Evolutionary conservation across 1,284 basidiomycete genomes (phyloP).

Genomic region (Coriolopsis trogii): DNA sequence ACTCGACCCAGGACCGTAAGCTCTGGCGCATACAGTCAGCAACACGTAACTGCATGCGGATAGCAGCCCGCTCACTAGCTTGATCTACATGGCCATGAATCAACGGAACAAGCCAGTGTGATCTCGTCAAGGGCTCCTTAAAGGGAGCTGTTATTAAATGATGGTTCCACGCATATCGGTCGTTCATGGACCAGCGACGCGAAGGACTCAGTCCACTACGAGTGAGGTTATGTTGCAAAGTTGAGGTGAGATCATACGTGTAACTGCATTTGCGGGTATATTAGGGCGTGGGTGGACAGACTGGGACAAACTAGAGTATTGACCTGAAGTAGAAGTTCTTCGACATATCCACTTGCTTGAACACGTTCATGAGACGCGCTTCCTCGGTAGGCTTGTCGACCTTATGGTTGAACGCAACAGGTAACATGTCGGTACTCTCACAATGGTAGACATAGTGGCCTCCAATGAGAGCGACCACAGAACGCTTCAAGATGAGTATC

Average conservation of each 20-base stretch:
- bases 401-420: conserved; percentile 73
- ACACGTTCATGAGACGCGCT: conserved; percentile 85
- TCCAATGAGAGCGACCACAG: conserved; percentile 91
- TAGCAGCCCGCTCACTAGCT: conserved; percentile 74
- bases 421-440: conserved; percentile 87
- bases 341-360: conserved; percentile 96
- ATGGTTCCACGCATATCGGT: conserved; percentile 97
- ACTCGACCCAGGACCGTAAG: conserved; percentile 89
- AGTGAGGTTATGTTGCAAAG: conserved; percentile 93
- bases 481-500: conserved; percentile 87
- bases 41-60: background rate
- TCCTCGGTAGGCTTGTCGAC: conserved; percentile 86
- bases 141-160: conserved; percentile 82
- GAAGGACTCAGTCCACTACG: conserved; percentile 34
- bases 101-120: conserved; percentile 90
- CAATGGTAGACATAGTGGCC: conserved; percentile 98
- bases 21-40: conserved; percentile 51
- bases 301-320: background rate
- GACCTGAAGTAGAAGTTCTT: conserved; percentile 99
- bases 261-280: conserved; percentile 55
- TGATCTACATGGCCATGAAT: conserved; percentile 98
- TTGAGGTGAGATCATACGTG: conserved; percentile 96
- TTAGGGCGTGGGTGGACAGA: background rate
- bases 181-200: conserved; percentile 71
- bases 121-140: conserved; percentile 45